phyloP scores from a whole-genome alignment of 2,329 filamentous ascomycete species.

The Fusarium sp. region DNA sequence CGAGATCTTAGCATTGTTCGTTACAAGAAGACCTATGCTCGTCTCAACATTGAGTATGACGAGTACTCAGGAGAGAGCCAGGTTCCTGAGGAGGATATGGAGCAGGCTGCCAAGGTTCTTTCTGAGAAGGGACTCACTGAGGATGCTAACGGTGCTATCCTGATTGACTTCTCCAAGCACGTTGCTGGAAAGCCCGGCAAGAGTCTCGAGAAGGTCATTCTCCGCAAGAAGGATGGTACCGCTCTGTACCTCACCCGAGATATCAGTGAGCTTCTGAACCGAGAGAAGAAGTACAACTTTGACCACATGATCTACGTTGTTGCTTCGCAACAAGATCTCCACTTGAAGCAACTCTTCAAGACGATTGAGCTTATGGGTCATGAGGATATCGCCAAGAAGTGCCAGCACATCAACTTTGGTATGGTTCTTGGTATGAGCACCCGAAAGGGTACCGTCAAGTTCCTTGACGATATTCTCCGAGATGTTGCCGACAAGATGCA shows the following conservation, averaged over 20 bases:
- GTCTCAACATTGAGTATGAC: slow-evolving; percentile 80
- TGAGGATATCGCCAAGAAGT: slow-evolving; percentile 76
- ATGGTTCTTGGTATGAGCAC: slow-evolving; percentile 80
- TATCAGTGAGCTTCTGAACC: slow-evolving; percentile 80
- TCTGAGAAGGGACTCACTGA: slow-evolving; percentile 76
- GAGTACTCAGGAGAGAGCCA: slow-evolving; percentile 81
- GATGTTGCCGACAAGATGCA: slow-evolving; percentile 97
- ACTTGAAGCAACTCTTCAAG: slow-evolving; percentile 83
- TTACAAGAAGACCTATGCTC: slow-evolving; percentile 78
- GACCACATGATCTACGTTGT: slow-evolving; percentile 88
- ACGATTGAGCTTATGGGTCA: slow-evolving; percentile 81
- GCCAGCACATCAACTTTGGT: slow-evolving; percentile 83
- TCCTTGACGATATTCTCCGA: slow-evolving; percentile 63
- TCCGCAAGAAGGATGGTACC: slow-evolving; percentile 82
- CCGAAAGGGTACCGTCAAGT: slow-evolving; percentile 81
- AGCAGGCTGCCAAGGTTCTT: slow-evolving; percentile 72
- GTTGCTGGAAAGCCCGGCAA: slow-evolving; percentile 77
- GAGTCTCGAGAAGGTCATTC: slow-evolving; percentile 78
- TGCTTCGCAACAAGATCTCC: slow-evolving; percentile 79
- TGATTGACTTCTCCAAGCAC: slow-evolving; percentile 80
- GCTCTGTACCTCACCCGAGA: slow-evolving; percentile 85
- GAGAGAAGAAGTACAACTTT: slow-evolving; percentile 75
- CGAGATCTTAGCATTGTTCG: slow-evolving; percentile 76
- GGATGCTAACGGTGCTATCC: slow-evolving; percentile 79
- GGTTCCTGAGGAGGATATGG: slow-evolving; percentile 77